Base-by-base conservation (phyloP, 495 filamentous ascomycete genomes). In the Penicillium herquei region DNA sequence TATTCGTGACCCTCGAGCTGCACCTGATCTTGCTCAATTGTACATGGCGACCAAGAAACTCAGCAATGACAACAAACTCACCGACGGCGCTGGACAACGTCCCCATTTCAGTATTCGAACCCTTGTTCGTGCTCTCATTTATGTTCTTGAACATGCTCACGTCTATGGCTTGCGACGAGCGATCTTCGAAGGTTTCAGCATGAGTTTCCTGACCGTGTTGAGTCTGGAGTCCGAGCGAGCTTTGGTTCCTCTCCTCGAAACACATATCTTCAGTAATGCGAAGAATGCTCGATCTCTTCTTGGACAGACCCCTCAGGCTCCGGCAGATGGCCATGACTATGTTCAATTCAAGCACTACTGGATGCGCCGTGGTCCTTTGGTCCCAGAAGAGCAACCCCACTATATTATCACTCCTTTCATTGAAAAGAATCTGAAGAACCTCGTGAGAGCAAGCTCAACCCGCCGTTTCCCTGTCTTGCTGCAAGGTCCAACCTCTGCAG, bases 321-420 rank as follows among this genome's bases (percentile, higher is more conserved):
- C 95, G 0, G 74, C 74, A 21, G 89, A 96, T 71, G 88, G 87
- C 31, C 81, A 79, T 31, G 70, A 82, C 12, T 96, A 96, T 71
- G 86, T 96, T n/a, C 84, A 85, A 46, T 94, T 96, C 62, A 87
- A 89, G 42, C 89, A 96, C 58, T 95, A 98, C 70, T 98, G 94
- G 93, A 80, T 98, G 69, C 84, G 85, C 39, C 83, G 85, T 67
- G 95, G 95, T 16, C 71, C 74, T 9, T 75, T 85, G 45, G 61
- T 63, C 7, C 77, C 85, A 1, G 81, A 93, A 56, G 83, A 88
- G 30, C 87, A 95, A 59, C 77, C 85, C 3, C 88, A 96, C 58
- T 99, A 99, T 70, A 97, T 99, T 59, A 88, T 98, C 51, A 98
- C 95, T 0, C 91, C 93, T 2, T 98, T 95, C 59, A 87, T 99